Percentiles rank a stretch among this genome's conserved stretches.
Conservation (phyloP, 2,329 filamentous ascomycete genomes). For the Fusarium albidum region DNA sequence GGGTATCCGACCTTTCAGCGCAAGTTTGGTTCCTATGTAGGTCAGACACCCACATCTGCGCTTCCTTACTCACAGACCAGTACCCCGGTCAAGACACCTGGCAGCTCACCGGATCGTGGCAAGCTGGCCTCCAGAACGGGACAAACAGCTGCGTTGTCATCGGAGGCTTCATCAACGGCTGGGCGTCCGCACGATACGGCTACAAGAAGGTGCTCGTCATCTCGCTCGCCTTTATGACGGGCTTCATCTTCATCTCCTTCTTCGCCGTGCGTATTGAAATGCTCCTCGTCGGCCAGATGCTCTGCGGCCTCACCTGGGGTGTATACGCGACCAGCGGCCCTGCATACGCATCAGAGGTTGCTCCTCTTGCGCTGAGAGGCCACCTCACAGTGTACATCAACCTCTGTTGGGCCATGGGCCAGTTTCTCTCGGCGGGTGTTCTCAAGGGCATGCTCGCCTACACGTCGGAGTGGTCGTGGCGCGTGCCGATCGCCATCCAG, state of each 20-base stretch:
- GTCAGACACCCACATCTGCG: background rate
- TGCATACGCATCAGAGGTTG: conserved; percentile 55
- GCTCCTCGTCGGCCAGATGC: conserved; percentile 54
- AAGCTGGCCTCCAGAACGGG: conserved; percentile 24
- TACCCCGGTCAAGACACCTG: conserved; percentile 31
- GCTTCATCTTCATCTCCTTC: conserved; percentile 44
- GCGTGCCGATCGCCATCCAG: conserved; percentile 48
- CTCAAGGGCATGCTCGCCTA: conserved; percentile 43
- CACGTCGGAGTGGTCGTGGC: conserved; percentile 46
- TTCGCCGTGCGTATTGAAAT: conserved; percentile 47
- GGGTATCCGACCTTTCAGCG: conserved; percentile 35
- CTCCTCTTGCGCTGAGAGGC: conserved; percentile 50
- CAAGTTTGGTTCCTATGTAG: conserved; percentile 25
- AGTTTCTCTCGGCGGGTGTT: conserved; percentile 49
- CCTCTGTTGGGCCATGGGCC: conserved; percentile 53
- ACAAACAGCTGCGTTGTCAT: conserved; percentile 29
- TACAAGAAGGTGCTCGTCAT: conserved; percentile 59
- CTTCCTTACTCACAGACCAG: background rate
- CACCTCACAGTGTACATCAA: conserved; percentile 54
- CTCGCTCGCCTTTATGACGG: conserved; percentile 46
- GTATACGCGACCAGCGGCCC: conserved; percentile 53
- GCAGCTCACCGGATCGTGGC: conserved; percentile 31
- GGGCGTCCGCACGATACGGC: conserved; percentile 30
- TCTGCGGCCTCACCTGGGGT: conserved; percentile 55
- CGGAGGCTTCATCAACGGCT: conserved; percentile 35